A percentile compares a stretch with the other conserved stretches of the same genome.
phyloP scores from a whole-genome alignment of 2,329 filamentous ascomycete genomes.

The Emydomyces testavorans region DNA sequence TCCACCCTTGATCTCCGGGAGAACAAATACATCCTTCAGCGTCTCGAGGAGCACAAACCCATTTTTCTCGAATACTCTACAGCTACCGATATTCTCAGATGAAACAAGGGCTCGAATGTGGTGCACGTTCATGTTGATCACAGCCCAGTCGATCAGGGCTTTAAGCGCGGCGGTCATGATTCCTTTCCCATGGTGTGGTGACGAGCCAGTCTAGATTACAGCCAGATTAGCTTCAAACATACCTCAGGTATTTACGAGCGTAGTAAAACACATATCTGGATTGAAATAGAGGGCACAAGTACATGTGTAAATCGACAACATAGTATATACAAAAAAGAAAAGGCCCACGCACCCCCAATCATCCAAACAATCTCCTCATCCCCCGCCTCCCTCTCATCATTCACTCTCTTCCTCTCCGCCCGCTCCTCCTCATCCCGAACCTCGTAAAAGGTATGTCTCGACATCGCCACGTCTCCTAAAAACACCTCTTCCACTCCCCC shows the following conservation, averaged over 20 bases:
- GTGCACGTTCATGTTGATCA: conserved; percentile 10
- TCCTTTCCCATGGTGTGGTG: conserved; percentile 11
- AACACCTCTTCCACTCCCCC: conserved; percentile 6
- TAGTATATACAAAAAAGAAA: too few species aligned
- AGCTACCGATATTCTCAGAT: conserved; percentile 11
- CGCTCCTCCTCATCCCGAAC: conserved; percentile 7
- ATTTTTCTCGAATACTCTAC: conserved; percentile 12
- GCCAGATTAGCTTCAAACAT: background rate
- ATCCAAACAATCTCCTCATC: conserved; percentile 12
- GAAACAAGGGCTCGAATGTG: conserved; percentile 4
- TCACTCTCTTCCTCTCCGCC: background rate
- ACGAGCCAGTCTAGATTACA: conserved; percentile 9
- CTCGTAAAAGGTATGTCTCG: conserved; percentile 6
- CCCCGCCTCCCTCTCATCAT: conserved; percentile 7
- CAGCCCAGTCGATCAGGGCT: conserved; percentile 10
- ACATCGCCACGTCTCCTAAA: conserved; percentile 5
- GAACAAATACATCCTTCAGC: background rate
- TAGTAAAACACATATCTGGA: background rate
- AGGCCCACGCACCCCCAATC: conserved; percentile 12
- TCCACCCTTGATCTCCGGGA: conserved; percentile 11
- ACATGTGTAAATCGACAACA: too few species aligned
- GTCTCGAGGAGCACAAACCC: conserved; percentile 3
- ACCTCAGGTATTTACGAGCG: background rate
- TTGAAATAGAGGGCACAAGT: background rate
- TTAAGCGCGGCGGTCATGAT: conserved; percentile 11